Evolutionary conservation across 1,284 basidiomycete species (phyloP).

Genomic region (Sutorius eximius): DNA sequence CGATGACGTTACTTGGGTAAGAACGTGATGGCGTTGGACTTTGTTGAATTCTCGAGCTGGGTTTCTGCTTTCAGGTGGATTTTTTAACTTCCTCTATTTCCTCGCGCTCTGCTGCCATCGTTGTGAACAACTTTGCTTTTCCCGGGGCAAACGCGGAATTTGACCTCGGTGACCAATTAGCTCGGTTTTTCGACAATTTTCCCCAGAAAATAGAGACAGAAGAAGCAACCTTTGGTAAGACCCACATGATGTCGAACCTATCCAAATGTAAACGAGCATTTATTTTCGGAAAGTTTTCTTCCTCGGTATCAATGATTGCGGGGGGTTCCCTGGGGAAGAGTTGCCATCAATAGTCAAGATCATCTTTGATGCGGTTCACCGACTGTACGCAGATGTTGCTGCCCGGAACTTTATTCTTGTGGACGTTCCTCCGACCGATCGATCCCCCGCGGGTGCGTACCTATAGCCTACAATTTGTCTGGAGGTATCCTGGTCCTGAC

Average conservation of each 20-base stretch:
- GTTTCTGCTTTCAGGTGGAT: slow-evolving; percentile 1
- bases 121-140: slow-evolving; percentile 11
- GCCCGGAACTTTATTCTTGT: slow-evolving; percentile 66
- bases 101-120: neutral
- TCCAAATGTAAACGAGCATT: neutral
- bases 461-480: neutral
- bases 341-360: slow-evolving; percentile 21
- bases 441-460: slow-evolving; percentile 25
- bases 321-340: slow-evolving; percentile 16
- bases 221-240: slow-evolving; percentile 6
- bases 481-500: neutral
- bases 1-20: slow-evolving; percentile 10
- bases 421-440: slow-evolving; percentile 59
- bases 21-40: neutral
- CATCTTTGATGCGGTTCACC: slow-evolving; percentile 26
- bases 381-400: slow-evolving; percentile 40
- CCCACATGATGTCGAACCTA: neutral
- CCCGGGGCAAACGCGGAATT: slow-evolving; percentile 17
- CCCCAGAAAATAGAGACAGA: neutral
- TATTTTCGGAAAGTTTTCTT: slow-evolving; percentile 18
- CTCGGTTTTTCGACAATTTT: slow-evolving; percentile 9
- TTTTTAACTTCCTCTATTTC: slow-evolving; percentile 3
- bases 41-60: neutral
- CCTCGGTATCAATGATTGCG: slow-evolving; percentile 32
- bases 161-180: slow-evolving; percentile 21